Base-by-base conservation (phyloP, 2,329 filamentous ascomycete species). In the Bipolaris sorokiniana region DNA sequence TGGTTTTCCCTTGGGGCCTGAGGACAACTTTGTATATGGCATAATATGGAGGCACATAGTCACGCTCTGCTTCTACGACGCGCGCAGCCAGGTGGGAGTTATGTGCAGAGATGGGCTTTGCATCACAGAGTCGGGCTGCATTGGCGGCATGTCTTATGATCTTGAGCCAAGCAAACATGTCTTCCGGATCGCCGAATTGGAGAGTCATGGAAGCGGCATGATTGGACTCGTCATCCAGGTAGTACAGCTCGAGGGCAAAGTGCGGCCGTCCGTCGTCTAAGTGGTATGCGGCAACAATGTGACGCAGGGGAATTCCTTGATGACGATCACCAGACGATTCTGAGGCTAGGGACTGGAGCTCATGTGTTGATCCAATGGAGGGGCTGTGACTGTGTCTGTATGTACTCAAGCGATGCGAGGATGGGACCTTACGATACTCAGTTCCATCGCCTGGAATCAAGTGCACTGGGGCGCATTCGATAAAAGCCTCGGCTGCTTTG, bases 21-120 rank as follows among this genome's bases (percentile, higher is more conserved):
- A 88, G 84, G 23, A 90, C 86, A 7, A 89, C 87, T 59, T 87
- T 86, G 77, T 88, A 90, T 65, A 90, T 84, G 60, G 84, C 84
- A 72, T 90, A 90, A 60, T 86, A 84, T 28, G 83, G 78, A 31
- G 87, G 85, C 62, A 90, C 86, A 70, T 90, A 91, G 71, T 91
- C 88, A 54, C 84, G 81, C 61, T 89, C 86, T 55, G 84, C 81
- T 68, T 90, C 88, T 20, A 90, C 78, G 51, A 85, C 81, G 37
- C 85, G 79, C 18, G 85, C 84, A 38, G 87, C 83, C 68, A 88
- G 85, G 62, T 88, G 84, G 11, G 89, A 79, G 16, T 87, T 84
- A 64, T 80, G 80, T n/a, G 78, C 75, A n/a, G 84, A 83, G 48
- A 88, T 84, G 16, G 80, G 79, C 16, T 82, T 77, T 3, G 79